Conservation (phyloP, 2,329 filamentous ascomycete genomes). For the Paradendryphiella salina region DNA sequence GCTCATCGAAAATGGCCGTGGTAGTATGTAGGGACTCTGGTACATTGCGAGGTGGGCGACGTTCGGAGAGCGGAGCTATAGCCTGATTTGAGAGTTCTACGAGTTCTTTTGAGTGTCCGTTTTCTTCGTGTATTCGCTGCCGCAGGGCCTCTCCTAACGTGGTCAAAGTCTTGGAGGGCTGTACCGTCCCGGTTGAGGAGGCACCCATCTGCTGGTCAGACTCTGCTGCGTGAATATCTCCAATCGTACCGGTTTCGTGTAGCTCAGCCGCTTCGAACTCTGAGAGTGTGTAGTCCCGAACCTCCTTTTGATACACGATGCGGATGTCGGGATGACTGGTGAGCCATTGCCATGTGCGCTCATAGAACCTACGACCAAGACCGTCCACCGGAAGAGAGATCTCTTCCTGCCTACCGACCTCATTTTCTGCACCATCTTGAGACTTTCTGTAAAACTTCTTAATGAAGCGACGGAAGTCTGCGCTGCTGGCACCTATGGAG, state of each 20-base stretch:
- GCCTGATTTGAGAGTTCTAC: neutral
- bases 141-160: slow-evolving; percentile 25
- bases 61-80: neutral
- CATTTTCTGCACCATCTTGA: slow-evolving; percentile 7
- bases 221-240: neutral
- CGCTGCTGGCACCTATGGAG: slow-evolving; percentile 46
- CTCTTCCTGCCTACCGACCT: neutral
- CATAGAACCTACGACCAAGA: slow-evolving; percentile 51
- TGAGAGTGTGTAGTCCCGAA: slow-evolving; percentile 30
- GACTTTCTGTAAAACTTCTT: slow-evolving; percentile 41
- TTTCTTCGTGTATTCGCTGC: slow-evolving; percentile 22
- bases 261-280: slow-evolving; percentile 41
- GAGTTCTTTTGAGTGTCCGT: neutral
- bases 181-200: neutral
- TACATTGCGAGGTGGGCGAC: slow-evolving; percentile 19
- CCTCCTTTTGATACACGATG: slow-evolving; percentile 52
- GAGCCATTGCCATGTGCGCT: slow-evolving; percentile 62
- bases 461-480: slow-evolving; percentile 48
- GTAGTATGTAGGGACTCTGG: slow-evolving; percentile 8
- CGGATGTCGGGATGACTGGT: slow-evolving; percentile 59
- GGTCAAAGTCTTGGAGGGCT: slow-evolving; percentile 21
- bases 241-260: slow-evolving; percentile 15
- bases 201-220: neutral
- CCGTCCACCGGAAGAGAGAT: neutral
- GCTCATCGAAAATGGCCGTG: slow-evolving; percentile 35